These are phyloP conservation scores for Scutellaria galericulata DNA, from an alignment of 257 asterid species.

Conservation along the genomic window DNA sequence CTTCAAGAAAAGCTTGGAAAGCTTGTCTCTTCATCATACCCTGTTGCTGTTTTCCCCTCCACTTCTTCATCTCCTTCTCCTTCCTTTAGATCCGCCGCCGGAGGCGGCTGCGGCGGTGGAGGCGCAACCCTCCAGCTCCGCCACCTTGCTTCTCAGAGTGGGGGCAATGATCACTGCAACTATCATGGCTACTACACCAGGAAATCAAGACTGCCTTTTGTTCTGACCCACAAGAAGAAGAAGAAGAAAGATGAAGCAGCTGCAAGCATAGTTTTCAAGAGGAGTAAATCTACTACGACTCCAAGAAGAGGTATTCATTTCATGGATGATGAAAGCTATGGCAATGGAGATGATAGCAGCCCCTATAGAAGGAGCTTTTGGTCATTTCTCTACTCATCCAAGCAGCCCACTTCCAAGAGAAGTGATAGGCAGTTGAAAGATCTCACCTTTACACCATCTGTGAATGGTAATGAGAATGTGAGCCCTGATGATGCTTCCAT, in stretches of 20 bases:
- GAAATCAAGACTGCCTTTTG: constrained; percentile 56
- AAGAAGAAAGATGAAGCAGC: constrained; percentile 47
- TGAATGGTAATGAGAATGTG: constrained; percentile 39
- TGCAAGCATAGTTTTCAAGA: constrained; percentile 56
- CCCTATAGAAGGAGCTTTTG: constrained; percentile 68
- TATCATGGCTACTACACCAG: constrained; percentile 32
- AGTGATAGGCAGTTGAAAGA: constrained; percentile 44
- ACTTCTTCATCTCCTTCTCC: constrained; percentile 76
- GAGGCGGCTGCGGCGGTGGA: constrained; percentile 25
- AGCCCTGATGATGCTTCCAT: constrained; percentile 48
- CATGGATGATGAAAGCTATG: constrained; percentile 41
- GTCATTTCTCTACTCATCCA: constrained; percentile 74
- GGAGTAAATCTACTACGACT: constrained; percentile 71
- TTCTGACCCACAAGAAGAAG: constrained; percentile 49
- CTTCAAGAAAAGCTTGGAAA: constrained; percentile 96
- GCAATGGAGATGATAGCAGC: constrained; percentile 41
- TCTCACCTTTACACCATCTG: constrained; percentile 47
- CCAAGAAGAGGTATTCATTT: constrained; percentile 61
- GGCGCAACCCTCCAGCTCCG: constrained; percentile 17
- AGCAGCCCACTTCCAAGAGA: constrained; percentile 44
- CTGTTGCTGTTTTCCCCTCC: constrained; percentile 71
- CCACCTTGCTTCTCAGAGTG: constrained; percentile 13
- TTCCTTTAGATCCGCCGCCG: constrained; percentile 66
- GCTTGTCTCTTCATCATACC: constrained; percentile 84
- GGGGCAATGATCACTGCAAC: constrained; percentile 14